Evolutionary conservation across 345 rosid species (phyloP).

Genomic region (Corymbia maculata): DNA sequence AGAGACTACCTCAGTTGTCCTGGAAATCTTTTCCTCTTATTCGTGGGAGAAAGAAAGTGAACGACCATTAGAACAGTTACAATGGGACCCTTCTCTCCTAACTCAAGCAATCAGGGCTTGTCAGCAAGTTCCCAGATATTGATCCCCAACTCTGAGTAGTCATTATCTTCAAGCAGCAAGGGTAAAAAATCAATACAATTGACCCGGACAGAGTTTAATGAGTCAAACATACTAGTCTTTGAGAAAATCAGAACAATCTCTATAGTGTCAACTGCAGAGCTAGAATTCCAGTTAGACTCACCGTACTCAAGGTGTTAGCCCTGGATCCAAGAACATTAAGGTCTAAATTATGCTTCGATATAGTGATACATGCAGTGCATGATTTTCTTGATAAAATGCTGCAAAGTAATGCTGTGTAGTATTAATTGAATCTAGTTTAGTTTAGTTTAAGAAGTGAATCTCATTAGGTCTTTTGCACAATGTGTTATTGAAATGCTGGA

Average conservation of each 20-base stretch:
- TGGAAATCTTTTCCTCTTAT: neutral
- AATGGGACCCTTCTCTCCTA: neutral
- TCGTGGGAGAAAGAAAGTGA: neutral
- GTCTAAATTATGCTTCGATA: neutral
- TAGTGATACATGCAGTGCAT: neutral
- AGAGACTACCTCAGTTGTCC: neutral
- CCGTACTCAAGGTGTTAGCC: neutral
- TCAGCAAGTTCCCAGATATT: neutral
- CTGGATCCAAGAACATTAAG: neutral
- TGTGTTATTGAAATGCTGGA: neutral
- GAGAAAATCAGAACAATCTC: neutral
- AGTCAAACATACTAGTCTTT: neutral
- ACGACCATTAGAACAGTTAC: neutral
- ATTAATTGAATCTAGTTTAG: neutral
- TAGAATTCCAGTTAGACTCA: neutral
- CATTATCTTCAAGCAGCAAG: neutral
- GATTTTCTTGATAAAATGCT: neutral
- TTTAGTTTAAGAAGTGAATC: neutral
- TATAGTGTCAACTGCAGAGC: neutral
- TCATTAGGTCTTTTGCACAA: neutral
- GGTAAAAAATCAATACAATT: neutral
- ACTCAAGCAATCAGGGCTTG: neutral
- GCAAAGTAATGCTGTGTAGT: neutral
- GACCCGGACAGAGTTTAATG: neutral
- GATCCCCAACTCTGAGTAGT: neutral